Evolutionary conservation across 768 basidiomycete genomes (phyloP), one percentile per base, ranked within the genome.

Genomic region (Dendrothele bispora): DNA sequence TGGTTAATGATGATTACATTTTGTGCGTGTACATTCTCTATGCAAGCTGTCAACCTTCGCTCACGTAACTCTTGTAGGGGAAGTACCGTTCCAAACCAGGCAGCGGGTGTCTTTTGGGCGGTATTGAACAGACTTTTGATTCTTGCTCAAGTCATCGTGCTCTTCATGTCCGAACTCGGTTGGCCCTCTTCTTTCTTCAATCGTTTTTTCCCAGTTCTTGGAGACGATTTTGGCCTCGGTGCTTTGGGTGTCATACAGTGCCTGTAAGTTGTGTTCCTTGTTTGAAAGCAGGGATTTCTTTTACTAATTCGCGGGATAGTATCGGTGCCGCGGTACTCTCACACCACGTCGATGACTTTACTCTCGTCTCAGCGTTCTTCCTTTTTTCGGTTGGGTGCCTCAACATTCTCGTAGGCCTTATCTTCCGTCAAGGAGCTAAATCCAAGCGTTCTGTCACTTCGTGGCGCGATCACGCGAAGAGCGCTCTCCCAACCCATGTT

Each of bases 41-140:
- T 7, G 24, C n/a, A 0, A 39, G 12, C 37, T 12, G 8, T 50
- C n/a, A 2, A 10, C 18, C 11, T 10, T 14, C 21, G 32, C 42
- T 15, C 43, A 20, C 20, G 26, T 35, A 12, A 35, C 30, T 14
- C 39, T 40, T 43, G 11, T 50, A 81, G 75, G 58, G 80, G 85
- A 44, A 88, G 85, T 65, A 91, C 91, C 0, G 89, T 97, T n/a
- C 93, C 93, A 3, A 91, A 93, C 67, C 93, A 95, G 64, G 74
- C 91, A 38, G 94, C 91, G 6, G 94, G 94, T 22, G 82, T 84
- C 20, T 95, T 97, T 68, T 97, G 92, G 90, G 86, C 91, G 2
- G 81, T 94, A 37, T 75, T 94, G 49, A 85, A 90, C 57, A 82
- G 87, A 36, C 68, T 95, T n/a, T 77, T 95, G 60, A 88, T 94